Evolutionary conservation across 108 stramenopile species (phyloP).

Genomic region (Cyclostephanos tholiformis): DNA sequence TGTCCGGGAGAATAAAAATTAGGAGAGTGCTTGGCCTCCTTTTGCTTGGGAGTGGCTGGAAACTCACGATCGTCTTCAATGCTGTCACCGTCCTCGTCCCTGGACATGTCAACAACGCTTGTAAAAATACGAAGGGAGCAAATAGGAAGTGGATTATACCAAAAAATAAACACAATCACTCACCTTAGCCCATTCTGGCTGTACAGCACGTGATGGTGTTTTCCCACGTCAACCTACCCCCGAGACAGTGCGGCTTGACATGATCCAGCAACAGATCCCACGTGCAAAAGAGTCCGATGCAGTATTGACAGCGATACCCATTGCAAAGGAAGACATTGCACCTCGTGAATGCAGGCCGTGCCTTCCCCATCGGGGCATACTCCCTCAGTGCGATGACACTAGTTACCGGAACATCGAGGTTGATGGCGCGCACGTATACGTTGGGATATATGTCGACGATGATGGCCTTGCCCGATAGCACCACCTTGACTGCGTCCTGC

Average conservation of each 20-base stretch:
- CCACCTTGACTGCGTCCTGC: conserved; percentile 88
- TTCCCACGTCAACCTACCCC: conserved; percentile 76
- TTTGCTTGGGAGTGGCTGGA: too few species aligned
- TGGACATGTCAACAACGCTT: too few species aligned
- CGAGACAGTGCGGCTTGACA: conserved; percentile 69
- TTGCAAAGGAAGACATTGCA: conserved; percentile 87
- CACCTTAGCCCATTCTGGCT: too few species aligned
- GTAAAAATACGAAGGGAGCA: too few species aligned
- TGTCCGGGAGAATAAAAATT: too few species aligned
- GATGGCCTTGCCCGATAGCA: conserved; percentile 77
- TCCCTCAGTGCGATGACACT: conserved; percentile 83
- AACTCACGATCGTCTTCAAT: too few species aligned
- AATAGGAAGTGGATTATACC: too few species aligned
- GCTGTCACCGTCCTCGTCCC: too few species aligned
- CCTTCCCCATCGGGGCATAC: conserved; percentile 59
- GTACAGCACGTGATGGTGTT: conserved; percentile 83
- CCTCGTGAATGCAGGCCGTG: conserved; percentile 75
- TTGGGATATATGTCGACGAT: conserved; percentile 87
- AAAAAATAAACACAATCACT: too few species aligned
- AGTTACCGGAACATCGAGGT: conserved; percentile 70
- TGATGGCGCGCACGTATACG: conserved; percentile 72
- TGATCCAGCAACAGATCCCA: conserved; percentile 83
- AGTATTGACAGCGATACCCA: conserved; percentile 87
- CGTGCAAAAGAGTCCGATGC: conserved; percentile 63
- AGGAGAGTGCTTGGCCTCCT: too few species aligned